A percentile compares a stretch with the other conserved stretches of the same genome.
Conservation (phyloP, 495 filamentous ascomycete genomes). For the Aspergillus haitiensis region DNA sequence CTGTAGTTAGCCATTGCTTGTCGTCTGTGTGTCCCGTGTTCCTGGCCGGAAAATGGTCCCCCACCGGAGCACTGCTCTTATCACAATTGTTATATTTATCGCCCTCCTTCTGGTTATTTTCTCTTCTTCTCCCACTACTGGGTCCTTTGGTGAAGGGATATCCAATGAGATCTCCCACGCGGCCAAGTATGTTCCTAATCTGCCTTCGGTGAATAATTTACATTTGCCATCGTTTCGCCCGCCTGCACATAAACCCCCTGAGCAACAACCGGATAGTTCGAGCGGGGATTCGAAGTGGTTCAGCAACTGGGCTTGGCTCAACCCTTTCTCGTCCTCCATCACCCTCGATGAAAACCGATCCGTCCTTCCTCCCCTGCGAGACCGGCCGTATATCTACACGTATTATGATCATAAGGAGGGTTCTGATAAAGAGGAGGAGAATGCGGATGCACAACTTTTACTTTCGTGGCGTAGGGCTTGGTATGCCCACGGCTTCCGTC, state of each 20-base stretch:
- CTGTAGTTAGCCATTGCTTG: slow-evolving; percentile 12
- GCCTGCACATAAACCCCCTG: slow-evolving; percentile 73
- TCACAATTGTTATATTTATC: slow-evolving; percentile 46
- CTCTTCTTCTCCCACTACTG: slow-evolving; percentile 41
- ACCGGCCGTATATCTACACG: slow-evolving; percentile 82
- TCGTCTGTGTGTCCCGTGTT: slow-evolving; percentile 3
- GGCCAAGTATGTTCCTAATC: slow-evolving; percentile 42
- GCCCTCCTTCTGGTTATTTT: slow-evolving; percentile 49
- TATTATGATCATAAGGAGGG: slow-evolving; percentile 76
- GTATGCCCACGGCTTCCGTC: slow-evolving; percentile 90
- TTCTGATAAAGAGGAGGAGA: slow-evolving; percentile 58
- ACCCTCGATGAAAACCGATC: slow-evolving; percentile 83
- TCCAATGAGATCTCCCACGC: slow-evolving; percentile 33
- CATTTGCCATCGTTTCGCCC: slow-evolving; percentile 57
- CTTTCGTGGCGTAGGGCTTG: slow-evolving; percentile 89
- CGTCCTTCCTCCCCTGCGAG: slow-evolving; percentile 76
- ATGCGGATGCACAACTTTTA: slow-evolving; percentile 75
- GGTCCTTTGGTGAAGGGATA: slow-evolving; percentile 25
- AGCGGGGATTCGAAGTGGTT: slow-evolving; percentile 82
- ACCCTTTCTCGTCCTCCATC: slow-evolving; percentile 82
- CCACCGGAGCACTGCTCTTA: slow-evolving; percentile 44
- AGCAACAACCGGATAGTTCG: slow-evolving; percentile 76
- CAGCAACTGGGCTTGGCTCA: slow-evolving; percentile 82
- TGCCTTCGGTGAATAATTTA: slow-evolving; percentile 41
- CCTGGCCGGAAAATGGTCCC: slow-evolving; percentile 38